A percentile compares a stretch with the other conserved stretches of the same genome.
Conservation (phyloP, 2,329 filamentous ascomycete genomes). For the Apiospora marii region DNA sequence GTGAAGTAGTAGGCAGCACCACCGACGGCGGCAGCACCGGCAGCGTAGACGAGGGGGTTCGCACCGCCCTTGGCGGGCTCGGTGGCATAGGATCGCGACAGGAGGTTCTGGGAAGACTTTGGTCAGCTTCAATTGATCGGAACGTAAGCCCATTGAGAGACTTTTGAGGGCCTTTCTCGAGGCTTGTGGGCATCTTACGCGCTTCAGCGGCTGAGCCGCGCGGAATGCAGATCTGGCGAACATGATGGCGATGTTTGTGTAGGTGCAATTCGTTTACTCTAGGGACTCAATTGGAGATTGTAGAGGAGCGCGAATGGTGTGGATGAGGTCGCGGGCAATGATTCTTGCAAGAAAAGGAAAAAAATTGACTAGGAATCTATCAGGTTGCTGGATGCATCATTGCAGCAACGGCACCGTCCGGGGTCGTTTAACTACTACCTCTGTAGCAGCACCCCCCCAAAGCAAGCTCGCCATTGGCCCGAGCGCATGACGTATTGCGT, state of each 20-base stretch:
- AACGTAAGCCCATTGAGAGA: conserved; percentile 25
- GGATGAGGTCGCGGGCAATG: background rate
- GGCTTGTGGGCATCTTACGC: conserved; percentile 51
- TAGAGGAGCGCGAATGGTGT: background rate
- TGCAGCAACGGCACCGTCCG: background rate
- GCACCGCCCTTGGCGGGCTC: conserved; percentile 62
- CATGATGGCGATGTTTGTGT: conserved; percentile 51
- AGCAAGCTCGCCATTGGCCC: conserved; percentile 24
- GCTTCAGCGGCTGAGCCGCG: conserved; percentile 62
- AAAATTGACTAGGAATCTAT: background rate
- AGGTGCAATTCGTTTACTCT: background rate
- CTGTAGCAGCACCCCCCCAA: background rate
- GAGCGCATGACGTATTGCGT: conserved; percentile 27
- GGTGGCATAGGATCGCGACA: conserved; percentile 70
- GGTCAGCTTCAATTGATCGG: conserved; percentile 32
- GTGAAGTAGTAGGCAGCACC: conserved; percentile 65
- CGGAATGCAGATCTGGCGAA: conserved; percentile 64
- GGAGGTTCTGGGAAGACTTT: conserved; percentile 32
- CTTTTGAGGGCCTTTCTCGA: conserved; percentile 27
- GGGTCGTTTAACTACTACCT: background rate
- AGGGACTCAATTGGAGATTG: background rate
- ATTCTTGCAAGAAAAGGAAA: background rate
- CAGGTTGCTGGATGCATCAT: conserved; percentile 3
- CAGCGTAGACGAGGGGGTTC: conserved; percentile 68
- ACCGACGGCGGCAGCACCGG: conserved; percentile 65